These are phyloP conservation scores for Schoenoplectus tabernaemontani DNA, from an alignment of 202 grass and related monocot species.

Conservation along the genomic window DNA sequence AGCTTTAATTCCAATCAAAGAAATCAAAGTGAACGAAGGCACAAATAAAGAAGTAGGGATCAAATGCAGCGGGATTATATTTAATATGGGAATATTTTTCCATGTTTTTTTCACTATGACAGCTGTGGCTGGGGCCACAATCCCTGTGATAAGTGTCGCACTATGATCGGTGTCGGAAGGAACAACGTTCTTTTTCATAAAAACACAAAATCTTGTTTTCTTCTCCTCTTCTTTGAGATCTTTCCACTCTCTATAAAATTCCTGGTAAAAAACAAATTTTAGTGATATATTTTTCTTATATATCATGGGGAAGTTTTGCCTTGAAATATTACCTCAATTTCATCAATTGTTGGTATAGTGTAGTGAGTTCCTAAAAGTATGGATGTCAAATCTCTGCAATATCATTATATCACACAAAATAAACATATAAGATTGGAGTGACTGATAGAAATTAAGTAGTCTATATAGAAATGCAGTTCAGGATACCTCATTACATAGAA, in stretches of 20 bases:
- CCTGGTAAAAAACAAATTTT: not conserved
- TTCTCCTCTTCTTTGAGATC: not conserved
- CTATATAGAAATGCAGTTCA: not conserved
- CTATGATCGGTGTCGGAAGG: not conserved
- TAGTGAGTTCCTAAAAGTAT: not conserved
- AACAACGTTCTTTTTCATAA: not conserved
- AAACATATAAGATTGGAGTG: not conserved
- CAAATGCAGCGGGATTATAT: conserved; percentile 14
- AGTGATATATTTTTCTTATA: not conserved
- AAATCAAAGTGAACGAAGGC: conserved; percentile 15
- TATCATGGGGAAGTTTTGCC: not conserved
- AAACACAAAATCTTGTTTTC: not conserved
- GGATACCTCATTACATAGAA: not conserved
- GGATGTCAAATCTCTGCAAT: conserved; percentile 16
- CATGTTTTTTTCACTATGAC: conserved; percentile 8
- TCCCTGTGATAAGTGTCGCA: conserved; percentile 1
- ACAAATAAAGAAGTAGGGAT: conserved; percentile 17
- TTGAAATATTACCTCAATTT: conserved; percentile 12
- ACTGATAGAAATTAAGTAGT: not conserved
- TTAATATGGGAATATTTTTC: conserved; percentile 14
- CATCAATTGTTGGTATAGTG: not conserved
- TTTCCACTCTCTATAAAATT: conserved; percentile 15
- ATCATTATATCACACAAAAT: not conserved
- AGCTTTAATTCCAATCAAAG: conserved; percentile 15
- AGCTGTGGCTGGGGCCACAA: conserved; percentile 2